phyloP scores from a whole-genome alignment of 2,329 filamentous ascomycete species.

The Drechmeria coniospora region DNA sequence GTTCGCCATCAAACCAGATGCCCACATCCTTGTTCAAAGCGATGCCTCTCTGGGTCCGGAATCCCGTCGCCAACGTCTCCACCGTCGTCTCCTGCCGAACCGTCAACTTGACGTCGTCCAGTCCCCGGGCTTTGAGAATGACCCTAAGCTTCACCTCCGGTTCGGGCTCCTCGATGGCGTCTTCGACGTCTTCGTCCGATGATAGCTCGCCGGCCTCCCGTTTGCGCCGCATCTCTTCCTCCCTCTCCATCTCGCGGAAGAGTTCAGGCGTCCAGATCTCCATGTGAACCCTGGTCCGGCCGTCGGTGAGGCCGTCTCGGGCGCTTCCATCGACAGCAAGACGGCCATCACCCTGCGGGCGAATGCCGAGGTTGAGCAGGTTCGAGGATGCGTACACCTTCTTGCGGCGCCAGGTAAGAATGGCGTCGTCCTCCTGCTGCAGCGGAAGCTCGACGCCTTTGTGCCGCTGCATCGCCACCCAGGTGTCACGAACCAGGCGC shows the following conservation, averaged over 20 bases:
- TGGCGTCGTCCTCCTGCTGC: conserved; percentile 37
- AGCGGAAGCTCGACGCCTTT: conserved; percentile 17
- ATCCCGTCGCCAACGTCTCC: conserved; percentile 45
- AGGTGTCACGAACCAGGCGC: conserved; percentile 50
- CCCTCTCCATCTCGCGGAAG: conserved; percentile 32
- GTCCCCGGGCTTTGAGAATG: conserved; percentile 36
- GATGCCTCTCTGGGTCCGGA: conserved; percentile 38
- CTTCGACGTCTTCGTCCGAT: conserved; percentile 15
- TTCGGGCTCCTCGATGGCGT: conserved; percentile 9
- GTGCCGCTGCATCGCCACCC: conserved; percentile 47
- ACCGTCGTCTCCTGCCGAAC: conserved; percentile 41
- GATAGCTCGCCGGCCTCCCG: conserved; percentile 24
- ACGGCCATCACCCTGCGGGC: conserved; percentile 24
- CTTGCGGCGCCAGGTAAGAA: conserved; percentile 65
- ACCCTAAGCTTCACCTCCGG: conserved; percentile 28
- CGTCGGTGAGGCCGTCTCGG: conserved; percentile 29
- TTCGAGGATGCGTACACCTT: conserved; percentile 65
- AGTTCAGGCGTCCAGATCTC: conserved; percentile 60
- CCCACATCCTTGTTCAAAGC: conserved; percentile 35
- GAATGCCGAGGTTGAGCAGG: conserved; percentile 50
- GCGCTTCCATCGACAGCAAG: conserved; percentile 19
- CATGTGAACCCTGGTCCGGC: conserved; percentile 49
- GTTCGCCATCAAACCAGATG: conserved; percentile 63
- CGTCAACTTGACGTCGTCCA: conserved; percentile 34
- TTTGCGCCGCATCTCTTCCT: conserved; percentile 30